Conservation (phyloP, 129 eudicot species). For the Helichrysum umbraculigerum region DNA sequence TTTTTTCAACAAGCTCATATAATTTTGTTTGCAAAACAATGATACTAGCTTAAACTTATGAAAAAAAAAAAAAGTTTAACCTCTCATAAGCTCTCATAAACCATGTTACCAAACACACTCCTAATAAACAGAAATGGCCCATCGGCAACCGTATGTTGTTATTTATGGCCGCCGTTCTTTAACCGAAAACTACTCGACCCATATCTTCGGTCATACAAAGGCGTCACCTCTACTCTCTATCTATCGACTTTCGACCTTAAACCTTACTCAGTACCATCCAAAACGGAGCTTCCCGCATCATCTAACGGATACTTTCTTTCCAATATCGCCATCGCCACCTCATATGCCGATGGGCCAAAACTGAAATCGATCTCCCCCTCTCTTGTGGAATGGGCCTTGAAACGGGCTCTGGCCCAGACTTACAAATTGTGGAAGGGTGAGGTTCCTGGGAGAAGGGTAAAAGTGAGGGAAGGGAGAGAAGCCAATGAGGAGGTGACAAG, state of each 20-base stretch:
- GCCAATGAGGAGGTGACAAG: too few species aligned
- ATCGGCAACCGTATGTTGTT: slow-evolving; percentile 10
- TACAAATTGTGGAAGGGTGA: neutral
- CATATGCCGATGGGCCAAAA: neutral
- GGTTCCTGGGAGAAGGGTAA: too few species aligned
- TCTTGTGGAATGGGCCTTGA: neutral
- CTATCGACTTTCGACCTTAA: neutral
- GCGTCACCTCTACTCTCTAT: neutral
- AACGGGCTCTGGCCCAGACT: neutral
- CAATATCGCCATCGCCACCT: neutral
- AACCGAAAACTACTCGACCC: slow-evolving; percentile 33
- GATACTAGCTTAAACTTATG: too few species aligned
- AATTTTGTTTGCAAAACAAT: too few species aligned
- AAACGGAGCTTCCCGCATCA: neutral
- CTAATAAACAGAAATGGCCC: slow-evolving; percentile 35
- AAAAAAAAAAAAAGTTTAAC: too few species aligned
- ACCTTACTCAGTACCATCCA: neutral
- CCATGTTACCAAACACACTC: too few species aligned
- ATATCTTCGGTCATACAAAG: neutral
- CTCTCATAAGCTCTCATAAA: too few species aligned
- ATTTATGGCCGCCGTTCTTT: neutral
- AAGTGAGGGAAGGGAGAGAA: too few species aligned
- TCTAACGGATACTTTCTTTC: neutral
- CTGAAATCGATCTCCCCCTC: too few species aligned
- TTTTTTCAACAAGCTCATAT: too few species aligned